Evolutionary conservation across 2,329 filamentous ascomycete genomes (phyloP).

Genomic region (Colletotrichum eleusines): DNA sequence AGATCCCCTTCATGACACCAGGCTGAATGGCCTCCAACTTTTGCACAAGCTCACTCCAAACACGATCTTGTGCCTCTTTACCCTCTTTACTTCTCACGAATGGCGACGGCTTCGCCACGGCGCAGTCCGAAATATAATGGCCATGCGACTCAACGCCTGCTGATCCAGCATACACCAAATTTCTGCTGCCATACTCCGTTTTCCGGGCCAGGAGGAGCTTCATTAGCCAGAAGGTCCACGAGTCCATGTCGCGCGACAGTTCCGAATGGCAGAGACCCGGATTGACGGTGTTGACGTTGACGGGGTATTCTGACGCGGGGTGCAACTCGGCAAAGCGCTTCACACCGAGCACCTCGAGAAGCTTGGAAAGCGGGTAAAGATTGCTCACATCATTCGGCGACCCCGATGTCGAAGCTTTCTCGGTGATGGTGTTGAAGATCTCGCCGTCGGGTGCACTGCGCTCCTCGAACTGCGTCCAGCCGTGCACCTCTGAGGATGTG

Average conservation of each 20-base stretch:
- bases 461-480: slow-evolving; percentile 47
- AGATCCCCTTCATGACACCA: slow-evolving; percentile 45
- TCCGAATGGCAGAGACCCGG: slow-evolving; percentile 65
- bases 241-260: slow-evolving; percentile 53
- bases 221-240: slow-evolving; percentile 44
- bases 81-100: slow-evolving; percentile 58
- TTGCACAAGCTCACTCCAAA: slow-evolving; percentile 58
- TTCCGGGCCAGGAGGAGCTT: slow-evolving; percentile 55
- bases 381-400: slow-evolving; percentile 30
- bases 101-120: slow-evolving; percentile 46
- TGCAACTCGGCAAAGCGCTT: slow-evolving; percentile 43
- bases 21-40: slow-evolving; percentile 58
- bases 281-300: slow-evolving; percentile 64
- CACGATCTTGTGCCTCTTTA: slow-evolving; percentile 49
- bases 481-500: slow-evolving; percentile 47
- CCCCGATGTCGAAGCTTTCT: slow-evolving; percentile 29
- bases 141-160: slow-evolving; percentile 59
- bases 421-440: slow-evolving; percentile 49
- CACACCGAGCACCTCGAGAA: slow-evolving; percentile 48
- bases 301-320: slow-evolving; percentile 44
- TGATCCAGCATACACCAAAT: slow-evolving; percentile 53
- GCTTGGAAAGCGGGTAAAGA: slow-evolving; percentile 49
- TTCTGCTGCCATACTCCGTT: slow-evolving; percentile 62
- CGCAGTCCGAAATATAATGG: slow-evolving; percentile 56
- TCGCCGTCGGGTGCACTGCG: slow-evolving; percentile 44